phyloP scores from a whole-genome alignment of 2,329 filamentous ascomycete species.

The Teratosphaeria epicoccoides region DNA sequence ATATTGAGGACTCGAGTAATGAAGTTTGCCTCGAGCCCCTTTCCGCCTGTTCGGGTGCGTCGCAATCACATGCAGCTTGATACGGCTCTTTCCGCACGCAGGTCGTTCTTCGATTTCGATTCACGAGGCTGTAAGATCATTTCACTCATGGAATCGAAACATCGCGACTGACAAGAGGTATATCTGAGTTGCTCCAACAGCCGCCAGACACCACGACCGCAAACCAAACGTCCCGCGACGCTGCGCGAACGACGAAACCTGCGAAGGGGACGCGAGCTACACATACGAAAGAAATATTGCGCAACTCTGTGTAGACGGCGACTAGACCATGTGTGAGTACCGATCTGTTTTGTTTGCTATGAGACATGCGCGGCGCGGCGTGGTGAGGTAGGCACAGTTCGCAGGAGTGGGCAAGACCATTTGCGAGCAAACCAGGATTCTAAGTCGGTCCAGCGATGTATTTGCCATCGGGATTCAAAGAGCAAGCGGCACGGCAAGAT shows the following conservation, averaged over 20 bases:
- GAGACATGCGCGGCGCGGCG: neutral
- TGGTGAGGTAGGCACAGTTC: neutral
- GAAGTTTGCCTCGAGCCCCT: neutral
- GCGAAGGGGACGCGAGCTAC: neutral
- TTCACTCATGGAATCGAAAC: neutral
- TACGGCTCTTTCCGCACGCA: neutral
- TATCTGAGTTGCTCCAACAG: too few relatives aligned
- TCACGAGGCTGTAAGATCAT: neutral
- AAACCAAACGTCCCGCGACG: too few relatives aligned
- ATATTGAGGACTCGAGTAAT: neutral
- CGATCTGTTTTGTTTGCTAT: neutral
- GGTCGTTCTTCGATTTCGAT: neutral
- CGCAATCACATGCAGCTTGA: neutral
- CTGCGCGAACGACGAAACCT: neutral
- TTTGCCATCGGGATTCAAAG: neutral
- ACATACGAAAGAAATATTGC: neutral
- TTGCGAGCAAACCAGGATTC: neutral
- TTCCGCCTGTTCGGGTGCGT: neutral
- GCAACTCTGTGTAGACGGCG: neutral
- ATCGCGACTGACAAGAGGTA: neutral
- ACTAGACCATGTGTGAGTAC: neutral
- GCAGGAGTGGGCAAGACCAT: neutral
- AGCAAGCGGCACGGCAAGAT: neutral
- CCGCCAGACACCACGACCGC: too few relatives aligned
- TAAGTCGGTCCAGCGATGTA: neutral